Evolutionary conservation across 2,329 filamentous ascomycete species (phyloP), one percentile per base, ranked within the genome.

Genomic region (Dothistroma septosporum): DNA sequence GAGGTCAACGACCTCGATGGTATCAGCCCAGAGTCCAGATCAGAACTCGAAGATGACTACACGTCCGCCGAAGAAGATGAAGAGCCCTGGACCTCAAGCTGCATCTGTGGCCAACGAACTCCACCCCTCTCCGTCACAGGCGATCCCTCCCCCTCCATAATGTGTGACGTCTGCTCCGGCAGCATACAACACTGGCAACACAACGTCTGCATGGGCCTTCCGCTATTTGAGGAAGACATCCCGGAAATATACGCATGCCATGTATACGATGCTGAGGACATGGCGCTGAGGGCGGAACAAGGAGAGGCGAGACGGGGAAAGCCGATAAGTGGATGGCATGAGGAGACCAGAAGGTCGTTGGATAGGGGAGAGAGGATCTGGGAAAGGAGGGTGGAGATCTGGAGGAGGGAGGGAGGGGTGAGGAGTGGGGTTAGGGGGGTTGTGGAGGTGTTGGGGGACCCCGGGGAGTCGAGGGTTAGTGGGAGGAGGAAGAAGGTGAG

Each of bases 181-280:
- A n/a, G 14, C 1, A n/a, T n/a, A 16, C 86, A 86, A 55, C 92
- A 87, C 48, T 97, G 92, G 92, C 92, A 97, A 76, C 92, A 97
- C 76, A 96, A 96, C 70, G 87, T 93, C 65, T 97, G 93, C 73
- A 90, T 97, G 79, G 90, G 90, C 56, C 84, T 96, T 69, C 86
- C 87, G 53, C 91, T 89, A 68, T 84, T 86, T 31, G 88, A 81
- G 60, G 56, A 91, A 61, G 90, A 59, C 2, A 9, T 47, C 24
- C 87, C 89, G 35, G 88, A 88, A 62, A 82, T 89, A 75, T 97
- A 97, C 78, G 93, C 87, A 76, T 97, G 92, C 76, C 93, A 97
- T 75, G 80, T 87, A 76, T 97, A 92, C 79, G 84, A 83, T 9
- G 37, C 11, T 11, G 19, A 52, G 1, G 46, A 7, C 2, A 21